Evolutionary conservation across 768 basidiomycete species (phyloP).

Genomic region (Tricholoma saponaceum): DNA sequence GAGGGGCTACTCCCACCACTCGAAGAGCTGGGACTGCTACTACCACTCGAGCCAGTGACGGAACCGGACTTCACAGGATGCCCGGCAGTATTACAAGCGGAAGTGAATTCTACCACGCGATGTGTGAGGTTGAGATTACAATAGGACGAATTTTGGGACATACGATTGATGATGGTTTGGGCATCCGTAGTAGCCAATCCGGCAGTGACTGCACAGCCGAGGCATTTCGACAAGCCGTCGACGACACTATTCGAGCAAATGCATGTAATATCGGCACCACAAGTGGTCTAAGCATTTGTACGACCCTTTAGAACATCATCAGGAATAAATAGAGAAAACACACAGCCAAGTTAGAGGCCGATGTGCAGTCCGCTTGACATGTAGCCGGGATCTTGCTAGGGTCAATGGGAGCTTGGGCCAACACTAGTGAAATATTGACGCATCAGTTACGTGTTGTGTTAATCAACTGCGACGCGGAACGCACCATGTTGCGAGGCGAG

Average conservation of each 20-base stretch:
- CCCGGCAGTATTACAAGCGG: constrained; percentile 3
- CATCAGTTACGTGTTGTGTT: not conserved
- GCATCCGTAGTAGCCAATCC: constrained; percentile 3
- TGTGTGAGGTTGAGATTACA: not conserved
- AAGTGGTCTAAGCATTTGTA: constrained; percentile 1
- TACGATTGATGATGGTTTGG: constrained; percentile 8
- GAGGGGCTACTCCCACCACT: not conserved
- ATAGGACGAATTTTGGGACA: not conserved
- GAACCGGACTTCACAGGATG: constrained; percentile 6
- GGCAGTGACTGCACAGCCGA: constrained; percentile 8
- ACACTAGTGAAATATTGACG: not conserved
- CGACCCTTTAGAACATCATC: not conserved
- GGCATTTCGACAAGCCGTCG: constrained; percentile 1
- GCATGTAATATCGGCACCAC: constrained; percentile 1
- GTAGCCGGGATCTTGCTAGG: not conserved
- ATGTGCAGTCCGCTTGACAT: constrained; percentile 1
- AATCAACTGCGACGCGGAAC: not conserved
- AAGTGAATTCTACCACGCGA: constrained; percentile 2
- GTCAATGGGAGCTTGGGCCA: constrained; percentile 5
- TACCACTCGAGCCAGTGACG: constrained; percentile 1
- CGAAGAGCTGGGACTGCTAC: not conserved
- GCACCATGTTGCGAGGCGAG: constrained; percentile 1
- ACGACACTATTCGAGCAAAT: constrained; percentile 6
- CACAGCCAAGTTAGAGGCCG: not conserved
- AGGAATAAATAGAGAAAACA: not conserved